phyloP scores from a whole-genome alignment of 2,329 filamentous ascomycete genomes.

The Botrytis medusae region DNA sequence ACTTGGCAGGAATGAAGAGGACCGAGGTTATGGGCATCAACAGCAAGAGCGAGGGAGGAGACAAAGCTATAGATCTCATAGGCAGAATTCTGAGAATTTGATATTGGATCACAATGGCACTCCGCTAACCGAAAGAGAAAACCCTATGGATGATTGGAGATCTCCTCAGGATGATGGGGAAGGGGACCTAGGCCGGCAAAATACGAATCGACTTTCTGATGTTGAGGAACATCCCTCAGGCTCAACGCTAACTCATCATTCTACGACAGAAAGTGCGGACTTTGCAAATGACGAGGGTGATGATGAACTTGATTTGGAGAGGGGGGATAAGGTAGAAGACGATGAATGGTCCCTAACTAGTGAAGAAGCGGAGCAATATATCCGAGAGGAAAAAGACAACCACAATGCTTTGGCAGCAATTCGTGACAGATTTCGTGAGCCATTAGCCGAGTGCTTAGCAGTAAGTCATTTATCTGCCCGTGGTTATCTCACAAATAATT shows the following conservation, averaged over 20 bases:
- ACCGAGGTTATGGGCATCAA: constrained; percentile 19
- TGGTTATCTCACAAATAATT: neutral
- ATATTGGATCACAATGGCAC: constrained; percentile 14
- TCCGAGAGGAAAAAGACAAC: constrained; percentile 17
- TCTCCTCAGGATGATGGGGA: constrained; percentile 4
- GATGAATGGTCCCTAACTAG: constrained; percentile 23
- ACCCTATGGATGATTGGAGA: constrained; percentile 26
- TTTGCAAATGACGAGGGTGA: neutral
- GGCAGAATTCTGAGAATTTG: constrained; percentile 4
- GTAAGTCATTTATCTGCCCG: constrained; percentile 16
- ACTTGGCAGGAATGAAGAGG: neutral
- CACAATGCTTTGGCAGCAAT: constrained; percentile 44
- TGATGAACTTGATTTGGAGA: constrained; percentile 12
- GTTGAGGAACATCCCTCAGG: constrained; percentile 13
- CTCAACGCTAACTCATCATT: neutral
- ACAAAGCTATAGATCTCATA: constrained; percentile 12
- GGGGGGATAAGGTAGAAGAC: constrained; percentile 13
- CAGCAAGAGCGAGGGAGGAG: neutral
- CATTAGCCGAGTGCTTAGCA: constrained; percentile 52
- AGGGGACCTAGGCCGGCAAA: neutral
- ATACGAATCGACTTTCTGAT: constrained; percentile 13
- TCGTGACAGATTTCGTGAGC: constrained; percentile 51
- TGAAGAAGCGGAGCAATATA: constrained; percentile 29
- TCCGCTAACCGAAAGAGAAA: constrained; percentile 21
- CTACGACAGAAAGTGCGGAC: constrained; percentile 3